These are phyloP conservation scores for Wickerhamiella azymoides DNA, from an alignment of 805 yeast species.

Conservation along the genomic window DNA sequence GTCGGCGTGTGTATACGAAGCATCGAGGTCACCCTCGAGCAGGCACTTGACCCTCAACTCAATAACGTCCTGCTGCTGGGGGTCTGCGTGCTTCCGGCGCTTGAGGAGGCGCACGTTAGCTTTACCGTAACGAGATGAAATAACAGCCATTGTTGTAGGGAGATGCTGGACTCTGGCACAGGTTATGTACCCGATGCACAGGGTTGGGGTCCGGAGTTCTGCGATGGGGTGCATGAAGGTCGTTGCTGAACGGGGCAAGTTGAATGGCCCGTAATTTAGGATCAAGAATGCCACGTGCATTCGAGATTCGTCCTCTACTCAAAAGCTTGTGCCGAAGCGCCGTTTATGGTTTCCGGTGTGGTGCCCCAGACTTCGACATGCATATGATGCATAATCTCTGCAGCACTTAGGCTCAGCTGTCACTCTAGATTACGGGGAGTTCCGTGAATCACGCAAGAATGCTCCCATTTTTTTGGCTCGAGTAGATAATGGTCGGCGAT, in stretches of 20 bases:
- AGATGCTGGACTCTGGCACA: background rate
- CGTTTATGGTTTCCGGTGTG: no score
- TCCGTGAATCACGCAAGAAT: background rate
- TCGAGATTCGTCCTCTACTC: background rate
- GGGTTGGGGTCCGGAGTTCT: background rate
- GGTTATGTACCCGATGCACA: background rate
- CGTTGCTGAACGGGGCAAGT: no score
- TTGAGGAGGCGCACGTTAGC: slow-evolving; percentile 86
- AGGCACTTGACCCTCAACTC: slow-evolving; percentile 73
- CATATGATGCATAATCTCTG: background rate
- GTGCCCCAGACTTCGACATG: background rate
- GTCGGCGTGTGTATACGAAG: slow-evolving; percentile 76
- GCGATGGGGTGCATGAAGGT: background rate
- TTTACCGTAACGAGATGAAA: slow-evolving; percentile 51
- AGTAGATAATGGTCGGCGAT: no score
- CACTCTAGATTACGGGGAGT: background rate
- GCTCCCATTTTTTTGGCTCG: no score
- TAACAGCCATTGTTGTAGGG: slow-evolving; percentile 13
- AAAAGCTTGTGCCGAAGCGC: background rate
- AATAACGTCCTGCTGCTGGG: slow-evolving; percentile 62
- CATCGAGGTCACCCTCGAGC: slow-evolving; percentile 65
- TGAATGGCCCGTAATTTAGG: no score
- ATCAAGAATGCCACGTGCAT: background rate
- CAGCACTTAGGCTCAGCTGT: background rate
- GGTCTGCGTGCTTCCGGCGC: slow-evolving; percentile 66